phyloP scores from a whole-genome alignment of 345 rosid species.

The Brassica nigra region DNA sequence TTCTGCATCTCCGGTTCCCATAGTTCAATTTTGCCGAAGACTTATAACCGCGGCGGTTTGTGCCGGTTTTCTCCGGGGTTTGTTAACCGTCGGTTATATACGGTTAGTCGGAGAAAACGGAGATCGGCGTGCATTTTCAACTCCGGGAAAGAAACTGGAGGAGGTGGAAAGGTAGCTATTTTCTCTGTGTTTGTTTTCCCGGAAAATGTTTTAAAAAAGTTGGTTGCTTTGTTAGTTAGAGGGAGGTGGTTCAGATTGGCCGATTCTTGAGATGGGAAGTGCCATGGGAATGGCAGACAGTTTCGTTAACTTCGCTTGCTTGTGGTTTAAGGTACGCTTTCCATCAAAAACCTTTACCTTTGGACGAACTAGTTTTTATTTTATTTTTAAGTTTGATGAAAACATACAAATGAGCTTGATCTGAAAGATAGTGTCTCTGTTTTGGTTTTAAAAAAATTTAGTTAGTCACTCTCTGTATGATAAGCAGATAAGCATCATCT shows the following conservation, averaged over 20 bases:
- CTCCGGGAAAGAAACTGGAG: conserved; percentile 54
- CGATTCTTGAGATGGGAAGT: conserved; percentile 83
- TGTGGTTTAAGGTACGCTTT: conserved; percentile 78
- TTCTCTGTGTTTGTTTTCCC: conserved; percentile 5
- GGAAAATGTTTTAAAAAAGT: neutral
- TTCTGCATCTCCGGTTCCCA: conserved; percentile 32
- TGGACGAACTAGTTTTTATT: neutral
- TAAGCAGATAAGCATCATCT: neutral
- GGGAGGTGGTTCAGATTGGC: conserved; percentile 51
- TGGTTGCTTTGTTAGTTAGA: neutral
- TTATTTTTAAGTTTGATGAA: neutral
- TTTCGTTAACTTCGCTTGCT: conserved; percentile 82
- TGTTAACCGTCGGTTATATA: conserved; percentile 14
- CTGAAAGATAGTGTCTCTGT: conserved; percentile 3
- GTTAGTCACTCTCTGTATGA: neutral
- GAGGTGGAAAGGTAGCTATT: conserved; percentile 31
- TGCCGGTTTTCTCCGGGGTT: conserved; percentile 34
- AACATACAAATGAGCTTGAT: neutral
- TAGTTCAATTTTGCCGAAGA: neutral
- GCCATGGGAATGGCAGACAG: conserved; percentile 93
- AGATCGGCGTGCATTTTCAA: conserved; percentile 47
- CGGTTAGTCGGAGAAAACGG: conserved; percentile 30
- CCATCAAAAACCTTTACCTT: neutral
- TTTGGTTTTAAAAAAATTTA: neutral
- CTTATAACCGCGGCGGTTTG: conserved; percentile 10